Evolutionary conservation across 2,329 filamentous ascomycete genomes (phyloP).

Genomic region (Colletotrichum navitas): DNA sequence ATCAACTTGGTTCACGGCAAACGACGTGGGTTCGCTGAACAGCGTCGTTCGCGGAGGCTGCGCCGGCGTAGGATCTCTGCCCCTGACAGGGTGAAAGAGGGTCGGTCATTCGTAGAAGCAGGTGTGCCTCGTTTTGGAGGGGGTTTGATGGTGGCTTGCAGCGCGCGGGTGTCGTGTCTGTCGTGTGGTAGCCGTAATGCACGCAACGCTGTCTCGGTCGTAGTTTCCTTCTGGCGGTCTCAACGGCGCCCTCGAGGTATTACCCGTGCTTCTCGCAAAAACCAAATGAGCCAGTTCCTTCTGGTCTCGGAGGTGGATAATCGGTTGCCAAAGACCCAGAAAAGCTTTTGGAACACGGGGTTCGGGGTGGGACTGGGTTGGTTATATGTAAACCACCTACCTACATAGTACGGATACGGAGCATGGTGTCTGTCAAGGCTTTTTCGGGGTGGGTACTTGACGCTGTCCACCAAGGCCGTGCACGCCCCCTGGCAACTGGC

Average conservation of each 20-base stretch:
- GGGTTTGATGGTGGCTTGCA: conserved; percentile 29
- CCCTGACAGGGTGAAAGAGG: conserved; percentile 10
- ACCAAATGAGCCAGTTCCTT: background rate
- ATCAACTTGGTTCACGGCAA: conserved; percentile 9
- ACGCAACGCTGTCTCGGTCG: conserved; percentile 24
- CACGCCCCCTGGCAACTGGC: conserved; percentile 16
- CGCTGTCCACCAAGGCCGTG: background rate
- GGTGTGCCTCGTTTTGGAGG: background rate
- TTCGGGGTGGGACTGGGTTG: conserved; percentile 33
- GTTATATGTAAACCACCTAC: conserved; percentile 9
- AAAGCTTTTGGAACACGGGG: conserved; percentile 26
- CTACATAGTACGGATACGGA: too few species aligned
- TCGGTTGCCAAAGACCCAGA: conserved; percentile 10
- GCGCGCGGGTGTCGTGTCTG: conserved; percentile 23
- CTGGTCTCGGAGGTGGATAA: background rate
- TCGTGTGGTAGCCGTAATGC: conserved; percentile 14
- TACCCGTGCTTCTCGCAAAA: conserved; percentile 1
- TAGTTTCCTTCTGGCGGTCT: conserved; percentile 7
- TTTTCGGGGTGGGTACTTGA: conserved; percentile 20
- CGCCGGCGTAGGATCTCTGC: conserved; percentile 33
- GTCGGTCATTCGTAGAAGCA: conserved; percentile 27
- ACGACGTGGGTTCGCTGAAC: conserved; percentile 27
- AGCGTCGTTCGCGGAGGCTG: conserved; percentile 23
- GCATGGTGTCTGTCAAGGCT: background rate
- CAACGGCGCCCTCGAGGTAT: conserved; percentile 5